Evolutionary conservation across 2,329 filamentous ascomycete species (phyloP).

Genomic region (Sporothrix euskadiensis): DNA sequence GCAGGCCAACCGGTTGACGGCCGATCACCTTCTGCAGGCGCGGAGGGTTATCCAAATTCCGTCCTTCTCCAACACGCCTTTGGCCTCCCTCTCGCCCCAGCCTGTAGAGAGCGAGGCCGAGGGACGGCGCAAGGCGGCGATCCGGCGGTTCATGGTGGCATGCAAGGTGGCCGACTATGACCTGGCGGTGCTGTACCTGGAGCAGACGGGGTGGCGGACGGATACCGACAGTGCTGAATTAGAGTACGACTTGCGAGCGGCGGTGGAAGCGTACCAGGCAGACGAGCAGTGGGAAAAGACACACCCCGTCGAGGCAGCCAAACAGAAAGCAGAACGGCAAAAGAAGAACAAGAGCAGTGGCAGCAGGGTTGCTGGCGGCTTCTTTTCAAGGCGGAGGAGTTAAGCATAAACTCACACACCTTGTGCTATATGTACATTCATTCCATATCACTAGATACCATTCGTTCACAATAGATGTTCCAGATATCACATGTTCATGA

Average conservation of each 20-base stretch:
- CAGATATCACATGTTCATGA: background rate
- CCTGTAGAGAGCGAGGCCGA: slow-evolving; percentile 76
- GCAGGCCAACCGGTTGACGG: slow-evolving; percentile 63
- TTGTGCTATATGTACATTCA: background rate
- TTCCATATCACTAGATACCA: background rate
- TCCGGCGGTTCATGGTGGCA: slow-evolving; percentile 75
- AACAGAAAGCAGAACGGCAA: slow-evolving; percentile 31
- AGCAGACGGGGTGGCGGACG: slow-evolving; percentile 39
- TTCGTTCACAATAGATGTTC: background rate
- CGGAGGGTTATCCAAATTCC: slow-evolving; percentile 72
- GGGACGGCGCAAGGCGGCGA: slow-evolving; percentile 66
- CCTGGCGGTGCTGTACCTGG: slow-evolving; percentile 71
- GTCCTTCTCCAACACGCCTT: background rate
- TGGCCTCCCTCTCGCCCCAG: slow-evolving; percentile 57
- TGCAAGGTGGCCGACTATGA: slow-evolving; percentile 79
- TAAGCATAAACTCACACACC: background rate
- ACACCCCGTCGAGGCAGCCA: slow-evolving; percentile 55
- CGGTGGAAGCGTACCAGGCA: slow-evolving; percentile 64
- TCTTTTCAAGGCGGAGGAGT: slow-evolving; percentile 13
- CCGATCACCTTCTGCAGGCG: slow-evolving; percentile 69
- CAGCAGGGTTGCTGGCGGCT: background rate
- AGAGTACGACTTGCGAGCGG: slow-evolving; percentile 64
- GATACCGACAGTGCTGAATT: slow-evolving; percentile 47
- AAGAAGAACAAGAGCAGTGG: slow-evolving; percentile 29
- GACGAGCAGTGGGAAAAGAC: slow-evolving; percentile 76